Percentiles rank a stretch among this genome's conserved stretches.
Evolutionary conservation across 1,284 basidiomycete genomes (phyloP).

Genomic region (Vanrija sp.): DNA sequence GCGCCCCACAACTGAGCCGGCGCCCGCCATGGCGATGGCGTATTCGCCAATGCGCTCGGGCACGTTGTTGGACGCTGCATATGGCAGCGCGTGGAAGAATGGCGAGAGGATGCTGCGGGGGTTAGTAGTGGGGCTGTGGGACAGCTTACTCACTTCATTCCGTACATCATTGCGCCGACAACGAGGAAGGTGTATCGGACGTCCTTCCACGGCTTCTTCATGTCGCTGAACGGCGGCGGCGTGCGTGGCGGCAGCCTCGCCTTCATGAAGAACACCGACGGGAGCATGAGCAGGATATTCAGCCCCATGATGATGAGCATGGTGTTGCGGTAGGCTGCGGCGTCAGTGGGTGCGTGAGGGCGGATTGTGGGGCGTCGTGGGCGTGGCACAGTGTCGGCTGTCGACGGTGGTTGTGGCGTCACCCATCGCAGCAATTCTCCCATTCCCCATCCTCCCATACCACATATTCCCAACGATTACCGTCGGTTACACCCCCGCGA

Average conservation of each 20-base stretch:
- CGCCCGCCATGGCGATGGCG: slow-evolving; percentile 5
- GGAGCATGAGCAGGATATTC: slow-evolving; percentile 22
- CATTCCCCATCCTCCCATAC: too few relatives aligned
- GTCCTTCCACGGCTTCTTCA: slow-evolving; percentile 13
- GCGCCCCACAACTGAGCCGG: slow-evolving; percentile 10
- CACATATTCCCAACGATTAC: too few relatives aligned
- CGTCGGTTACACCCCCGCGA: too few relatives aligned
- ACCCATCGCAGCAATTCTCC: too few relatives aligned
- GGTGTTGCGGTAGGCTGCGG: slow-evolving; percentile 22
- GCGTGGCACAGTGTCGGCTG: too few relatives aligned
- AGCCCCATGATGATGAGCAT: slow-evolving; percentile 21
- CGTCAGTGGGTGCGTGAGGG: too few relatives aligned
- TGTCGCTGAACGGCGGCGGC: slow-evolving; percentile 11
- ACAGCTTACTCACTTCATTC: slow-evolving; percentile 8
- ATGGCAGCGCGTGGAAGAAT: slow-evolving; percentile 7
- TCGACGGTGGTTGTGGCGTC: too few relatives aligned
- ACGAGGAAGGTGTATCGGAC: slow-evolving; percentile 10
- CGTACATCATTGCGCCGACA: slow-evolving; percentile 2
- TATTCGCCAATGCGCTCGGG: not conserved
- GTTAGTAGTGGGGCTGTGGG: not conserved
- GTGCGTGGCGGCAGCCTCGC: slow-evolving; percentile 19
- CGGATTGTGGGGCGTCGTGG: too few relatives aligned
- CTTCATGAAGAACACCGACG: slow-evolving; percentile 21
- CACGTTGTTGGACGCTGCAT: slow-evolving; percentile 3
- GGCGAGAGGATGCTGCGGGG: slow-evolving; percentile 11